Evolutionary conservation across 257 asterid species (phyloP), one percentile per base, ranked within the genome.

Genomic region (Echites panduratus): DNA sequence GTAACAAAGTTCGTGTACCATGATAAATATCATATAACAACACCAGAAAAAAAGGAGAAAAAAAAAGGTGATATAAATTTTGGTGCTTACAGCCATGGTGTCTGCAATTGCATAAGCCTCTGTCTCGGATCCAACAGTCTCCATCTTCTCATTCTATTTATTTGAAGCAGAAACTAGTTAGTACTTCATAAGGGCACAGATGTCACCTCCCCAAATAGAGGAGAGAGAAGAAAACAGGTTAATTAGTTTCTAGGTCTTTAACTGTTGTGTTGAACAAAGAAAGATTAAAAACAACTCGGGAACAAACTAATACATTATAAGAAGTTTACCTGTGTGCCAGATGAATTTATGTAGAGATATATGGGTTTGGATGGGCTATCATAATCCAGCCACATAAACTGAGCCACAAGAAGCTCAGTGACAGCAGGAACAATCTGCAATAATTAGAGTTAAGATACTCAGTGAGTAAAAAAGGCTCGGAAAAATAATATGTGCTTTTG

Each of bases 101-200:
- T 95, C 99, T 3, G 97, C 97, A 79, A 95, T 78, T 7, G 92
- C 96, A 77, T 85, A 92, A 20, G 99, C 99, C 75, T 90, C 98
- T 26, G 93, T 83, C 87, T 95, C 99, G 64, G 93, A 83, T 29
- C 95, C 99, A 83, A 92, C 97, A 22, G 84, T 90, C 88, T 92
- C 96, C 90, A 72, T 77, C 79, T 84, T 79, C 81, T 86, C 96
- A 84, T 89, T 77, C 99, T 95, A 79, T 24, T 61, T 19, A 81
- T 74, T 79, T 62, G 62, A 63, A 73, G 45, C 10, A 16, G 32
- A 71, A 49, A 12, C 16, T 4, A 26, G 44, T 71, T 27, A 70
- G 43, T 26, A 66, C 3, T 32, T 32, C 1, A 1, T 32, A 32
- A 38, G 68, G 59, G 29, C 50, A 29, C 16, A 78, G 16, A 66